phyloP scores from a whole-genome alignment of 176 grass and related monocot genomes.

The Triticum dicoccoides region DNA sequence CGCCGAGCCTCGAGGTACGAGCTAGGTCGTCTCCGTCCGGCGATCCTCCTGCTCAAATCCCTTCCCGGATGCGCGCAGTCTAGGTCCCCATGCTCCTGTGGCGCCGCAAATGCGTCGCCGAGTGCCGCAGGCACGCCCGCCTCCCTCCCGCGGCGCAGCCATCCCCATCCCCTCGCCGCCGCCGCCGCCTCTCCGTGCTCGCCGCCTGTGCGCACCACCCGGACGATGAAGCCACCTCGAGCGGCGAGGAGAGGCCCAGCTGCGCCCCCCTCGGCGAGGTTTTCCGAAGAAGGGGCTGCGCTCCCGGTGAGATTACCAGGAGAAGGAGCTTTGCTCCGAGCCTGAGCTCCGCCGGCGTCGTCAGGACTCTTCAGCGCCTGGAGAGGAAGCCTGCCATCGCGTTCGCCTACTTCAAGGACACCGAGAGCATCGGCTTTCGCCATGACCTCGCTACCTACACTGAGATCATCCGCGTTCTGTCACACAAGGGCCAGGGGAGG shows the following conservation, averaged over 20 bases:
- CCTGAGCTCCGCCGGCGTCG: slow-evolving; percentile 40
- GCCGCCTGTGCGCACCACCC: neutral
- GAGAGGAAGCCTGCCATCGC: slow-evolving; percentile 39
- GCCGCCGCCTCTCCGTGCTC: slow-evolving; percentile 17
- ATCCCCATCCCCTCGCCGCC: neutral
- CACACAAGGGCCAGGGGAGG: slow-evolving; percentile 24
- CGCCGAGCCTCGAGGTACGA: neutral
- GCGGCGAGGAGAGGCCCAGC: slow-evolving; percentile 44
- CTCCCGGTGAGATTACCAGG: neutral
- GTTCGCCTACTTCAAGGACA: slow-evolving; percentile 66
- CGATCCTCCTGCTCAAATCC: neutral
- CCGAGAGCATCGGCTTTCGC: slow-evolving; percentile 42
- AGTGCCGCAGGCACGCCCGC: slow-evolving; percentile 31
- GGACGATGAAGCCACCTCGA: slow-evolving; percentile 41
- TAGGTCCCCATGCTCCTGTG: slow-evolving; percentile 25
- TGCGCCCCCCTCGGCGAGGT: neutral
- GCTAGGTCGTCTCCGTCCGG: neutral
- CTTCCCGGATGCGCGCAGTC: neutral
- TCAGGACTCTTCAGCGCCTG: slow-evolving; percentile 41
- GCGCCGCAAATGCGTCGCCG: slow-evolving; percentile 28
- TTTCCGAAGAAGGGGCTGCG: neutral
- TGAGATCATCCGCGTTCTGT: slow-evolving; percentile 48
- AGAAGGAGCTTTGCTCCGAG: neutral
- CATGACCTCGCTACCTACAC: slow-evolving; percentile 59
- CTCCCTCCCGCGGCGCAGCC: neutral